Percentiles rank a stretch among this genome's conserved stretches.
phyloP scores from a whole-genome alignment of 129 eudicot genomes.

The Heracleum sosnowskyi region DNA sequence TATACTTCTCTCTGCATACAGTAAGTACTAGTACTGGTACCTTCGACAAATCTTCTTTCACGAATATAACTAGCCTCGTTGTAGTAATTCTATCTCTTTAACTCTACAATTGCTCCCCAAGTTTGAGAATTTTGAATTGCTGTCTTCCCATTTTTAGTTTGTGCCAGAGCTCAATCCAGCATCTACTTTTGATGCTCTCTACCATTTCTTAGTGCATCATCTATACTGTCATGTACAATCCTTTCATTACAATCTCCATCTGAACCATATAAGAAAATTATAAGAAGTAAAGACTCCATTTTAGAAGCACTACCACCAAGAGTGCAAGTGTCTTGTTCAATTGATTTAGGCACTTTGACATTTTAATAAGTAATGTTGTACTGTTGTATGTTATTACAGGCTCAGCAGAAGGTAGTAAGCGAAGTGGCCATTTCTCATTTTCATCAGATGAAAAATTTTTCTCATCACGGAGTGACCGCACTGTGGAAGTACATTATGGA shows the following conservation, averaged over 20 bases:
- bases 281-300: not conserved
- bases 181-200: not conserved
- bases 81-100: not conserved
- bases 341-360: not conserved
- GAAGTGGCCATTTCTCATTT: conserved; percentile 19
- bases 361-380: conserved; percentile 16
- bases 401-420: conserved; percentile 29
- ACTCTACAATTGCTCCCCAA: not conserved
- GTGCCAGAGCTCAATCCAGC: not conserved
- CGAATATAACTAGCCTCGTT: not conserved
- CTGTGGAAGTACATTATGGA: conserved; percentile 33
- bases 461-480: conserved; percentile 35
- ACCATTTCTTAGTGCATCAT: not conserved
- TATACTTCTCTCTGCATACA: not conserved
- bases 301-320: not conserved
- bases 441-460: conserved; percentile 28
- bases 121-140: not conserved
- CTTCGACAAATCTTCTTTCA: not conserved
- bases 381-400: conserved; percentile 25
- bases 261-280: not conserved
- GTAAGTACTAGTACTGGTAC: not conserved
- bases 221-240: not conserved
- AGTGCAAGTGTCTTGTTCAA: not conserved
- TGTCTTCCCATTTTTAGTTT: not conserved
- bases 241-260: not conserved